phyloP scores from a whole-genome alignment of 768 basidiomycete species.

The Termitomyces titanicus region DNA sequence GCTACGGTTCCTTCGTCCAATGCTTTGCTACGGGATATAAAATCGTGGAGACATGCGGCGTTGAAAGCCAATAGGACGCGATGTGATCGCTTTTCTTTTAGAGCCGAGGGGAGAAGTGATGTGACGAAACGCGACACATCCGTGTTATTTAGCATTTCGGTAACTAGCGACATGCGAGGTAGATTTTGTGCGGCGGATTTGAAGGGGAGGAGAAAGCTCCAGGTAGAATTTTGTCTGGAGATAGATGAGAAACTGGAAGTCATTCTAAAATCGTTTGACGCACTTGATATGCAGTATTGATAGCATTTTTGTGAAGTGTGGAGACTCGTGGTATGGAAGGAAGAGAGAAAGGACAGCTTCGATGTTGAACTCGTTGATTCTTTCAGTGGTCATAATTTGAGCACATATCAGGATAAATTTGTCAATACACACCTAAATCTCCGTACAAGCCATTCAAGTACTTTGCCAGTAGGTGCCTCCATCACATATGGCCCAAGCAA shows the following conservation, averaged over 20 bases:
- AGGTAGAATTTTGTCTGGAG: slow-evolving; percentile 54
- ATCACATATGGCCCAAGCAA: slow-evolving; percentile 79
- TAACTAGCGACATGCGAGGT: slow-evolving; percentile 69
- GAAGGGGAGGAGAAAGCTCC: slow-evolving; percentile 70
- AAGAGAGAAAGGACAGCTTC: slow-evolving; percentile 75
- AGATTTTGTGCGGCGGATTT: slow-evolving; percentile 75
- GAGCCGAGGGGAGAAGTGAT: slow-evolving; percentile 55
- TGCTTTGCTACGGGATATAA: slow-evolving; percentile 53
- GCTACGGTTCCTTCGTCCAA: slow-evolving; percentile 68
- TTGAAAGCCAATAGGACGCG: slow-evolving; percentile 81
- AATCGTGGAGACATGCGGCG: slow-evolving; percentile 75
- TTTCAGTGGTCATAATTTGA: slow-evolving; percentile 26
- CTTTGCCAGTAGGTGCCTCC: slow-evolving; percentile 75
- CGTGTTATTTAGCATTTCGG: slow-evolving; percentile 68
- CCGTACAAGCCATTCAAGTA: slow-evolving; percentile 92
- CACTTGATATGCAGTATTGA: slow-evolving; percentile 79
- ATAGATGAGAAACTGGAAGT: neutral
- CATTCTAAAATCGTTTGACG: slow-evolving; percentile 17
- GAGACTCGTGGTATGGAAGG: slow-evolving; percentile 92
- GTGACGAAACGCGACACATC: slow-evolving; percentile 73
- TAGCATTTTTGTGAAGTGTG: slow-evolving; percentile 91
- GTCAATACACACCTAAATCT: slow-evolving; percentile 70
- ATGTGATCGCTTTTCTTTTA: slow-evolving; percentile 52
- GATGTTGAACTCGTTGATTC: slow-evolving; percentile 93
- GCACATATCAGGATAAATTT: neutral